Evolutionary conservation across 129 eudicot genomes (phyloP).

Genomic region (Helianthus annuus): DNA sequence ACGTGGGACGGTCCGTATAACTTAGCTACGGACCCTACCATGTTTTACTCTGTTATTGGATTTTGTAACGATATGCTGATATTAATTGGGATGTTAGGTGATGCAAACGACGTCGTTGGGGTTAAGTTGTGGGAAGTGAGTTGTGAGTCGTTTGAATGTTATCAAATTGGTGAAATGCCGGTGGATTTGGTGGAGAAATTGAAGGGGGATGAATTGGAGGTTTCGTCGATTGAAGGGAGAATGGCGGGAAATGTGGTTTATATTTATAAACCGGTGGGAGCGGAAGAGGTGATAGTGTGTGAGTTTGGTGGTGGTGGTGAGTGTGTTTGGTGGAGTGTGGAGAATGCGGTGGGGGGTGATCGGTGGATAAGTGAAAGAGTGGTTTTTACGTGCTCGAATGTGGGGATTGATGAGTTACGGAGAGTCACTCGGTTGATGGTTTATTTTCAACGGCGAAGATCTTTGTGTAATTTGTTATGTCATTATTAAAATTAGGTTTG

Average conservation of each 20-base stretch:
- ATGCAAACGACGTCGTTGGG: constrained; percentile 4
- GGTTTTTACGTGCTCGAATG: constrained; percentile 33
- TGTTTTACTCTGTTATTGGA: constrained; percentile 32
- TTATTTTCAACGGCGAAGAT: neutral
- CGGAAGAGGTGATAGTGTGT: constrained; percentile 30
- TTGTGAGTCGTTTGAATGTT: constrained; percentile 19
- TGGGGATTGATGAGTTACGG: constrained; percentile 30
- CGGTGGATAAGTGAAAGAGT: constrained; percentile 21
- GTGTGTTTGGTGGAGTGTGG: constrained; percentile 34
- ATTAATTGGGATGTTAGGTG: constrained; percentile 30
- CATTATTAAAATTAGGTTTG: too few relatives aligned
- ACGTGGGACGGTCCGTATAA: constrained; percentile 45
- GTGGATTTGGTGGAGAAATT: constrained; percentile 8
- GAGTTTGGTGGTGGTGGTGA: constrained; percentile 29
- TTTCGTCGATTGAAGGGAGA: constrained; percentile 29
- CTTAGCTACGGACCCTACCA: constrained; percentile 33
- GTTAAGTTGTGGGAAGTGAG: constrained; percentile 39
- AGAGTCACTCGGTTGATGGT: constrained; percentile 22
- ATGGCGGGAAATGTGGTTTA: constrained; percentile 25
- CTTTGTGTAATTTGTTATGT: too few relatives aligned
- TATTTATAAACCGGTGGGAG: constrained; percentile 25
- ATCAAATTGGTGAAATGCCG: constrained; percentile 42
- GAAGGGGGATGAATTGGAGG: constrained; percentile 17
- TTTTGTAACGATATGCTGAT: constrained; percentile 28
- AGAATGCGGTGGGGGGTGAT: constrained; percentile 15